Evolutionary conservation across 306 rosid genomes (phyloP).

Genomic region (Canavalia ensiformis): DNA sequence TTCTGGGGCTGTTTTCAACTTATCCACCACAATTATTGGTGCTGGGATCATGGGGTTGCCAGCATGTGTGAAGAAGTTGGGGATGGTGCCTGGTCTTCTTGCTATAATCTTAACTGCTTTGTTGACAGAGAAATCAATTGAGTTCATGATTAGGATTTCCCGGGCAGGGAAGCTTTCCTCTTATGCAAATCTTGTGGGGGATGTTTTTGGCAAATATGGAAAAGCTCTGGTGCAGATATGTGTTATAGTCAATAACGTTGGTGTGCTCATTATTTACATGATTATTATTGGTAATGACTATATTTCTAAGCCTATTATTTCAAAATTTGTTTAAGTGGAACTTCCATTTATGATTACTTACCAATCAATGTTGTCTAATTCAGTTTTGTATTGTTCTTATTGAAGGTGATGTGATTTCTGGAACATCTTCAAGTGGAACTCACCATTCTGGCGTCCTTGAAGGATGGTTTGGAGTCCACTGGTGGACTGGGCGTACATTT

Average conservation of each 20-base stretch:
- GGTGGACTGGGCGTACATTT: conserved; percentile 83
- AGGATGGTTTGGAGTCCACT: conserved; percentile 90
- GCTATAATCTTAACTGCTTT: conserved; percentile 72
- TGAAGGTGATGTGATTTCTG: conserved; percentile 92
- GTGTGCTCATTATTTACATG: conserved; percentile 82
- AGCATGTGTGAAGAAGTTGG: conserved; percentile 80
- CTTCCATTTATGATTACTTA: not conserved
- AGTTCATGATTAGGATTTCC: conserved; percentile 73
- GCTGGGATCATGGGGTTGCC: conserved; percentile 97
- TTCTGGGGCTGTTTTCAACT: conserved; percentile 83
- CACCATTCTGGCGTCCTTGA: conserved; percentile 86
- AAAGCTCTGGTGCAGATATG: conserved; percentile 67
- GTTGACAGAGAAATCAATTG: conserved; percentile 78
- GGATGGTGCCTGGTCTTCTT: conserved; percentile 82
- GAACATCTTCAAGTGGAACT: conserved; percentile 79
- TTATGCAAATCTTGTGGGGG: conserved; percentile 83
- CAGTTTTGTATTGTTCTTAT: conserved; percentile 45
- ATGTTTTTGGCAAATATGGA: conserved; percentile 77
- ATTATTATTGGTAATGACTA: conserved; percentile 75
- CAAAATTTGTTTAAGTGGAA: not conserved
- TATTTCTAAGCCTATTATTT: conserved; percentile 8
- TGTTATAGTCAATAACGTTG: conserved; percentile 74
- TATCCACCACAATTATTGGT: conserved; percentile 89
- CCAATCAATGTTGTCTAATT: conserved; percentile 46
- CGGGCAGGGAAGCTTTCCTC: conserved; percentile 69